phyloP scores from a whole-genome alignment of 2,329 filamentous ascomycete genomes.

The Cordyceps fumosorosea region DNA sequence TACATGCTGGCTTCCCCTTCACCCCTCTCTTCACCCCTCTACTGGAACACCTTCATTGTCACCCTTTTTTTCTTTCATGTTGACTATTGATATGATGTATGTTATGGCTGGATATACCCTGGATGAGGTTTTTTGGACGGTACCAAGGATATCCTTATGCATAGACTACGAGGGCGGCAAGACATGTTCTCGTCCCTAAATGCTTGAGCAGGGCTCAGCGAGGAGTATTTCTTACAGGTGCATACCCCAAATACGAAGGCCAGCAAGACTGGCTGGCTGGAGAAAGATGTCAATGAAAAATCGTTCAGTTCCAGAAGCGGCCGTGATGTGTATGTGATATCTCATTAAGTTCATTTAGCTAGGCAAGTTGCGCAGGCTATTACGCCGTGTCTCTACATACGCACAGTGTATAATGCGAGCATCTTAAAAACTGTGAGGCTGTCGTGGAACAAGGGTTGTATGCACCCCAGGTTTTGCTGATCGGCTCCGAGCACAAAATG shows the following conservation, averaged over 20 bases:
- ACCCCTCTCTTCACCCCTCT: not conserved
- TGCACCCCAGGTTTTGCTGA: not conserved
- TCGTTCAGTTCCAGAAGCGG: not conserved
- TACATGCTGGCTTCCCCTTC: not conserved
- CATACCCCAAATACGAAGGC: not conserved
- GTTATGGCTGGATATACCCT: constrained; percentile 13
- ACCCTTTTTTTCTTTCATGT: constrained; percentile 3
- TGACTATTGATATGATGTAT: constrained; percentile 5
- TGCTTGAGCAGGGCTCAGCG: constrained; percentile 10
- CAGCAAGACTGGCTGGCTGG: not conserved
- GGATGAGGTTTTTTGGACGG: constrained; percentile 2
- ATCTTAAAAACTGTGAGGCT: not conserved
- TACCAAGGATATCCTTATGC: not conserved
- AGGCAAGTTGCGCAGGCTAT: not conserved
- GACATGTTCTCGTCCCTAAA: not conserved
- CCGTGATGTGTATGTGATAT: not conserved
- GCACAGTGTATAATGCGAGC: too few species aligned
- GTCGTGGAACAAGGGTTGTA: not conserved
- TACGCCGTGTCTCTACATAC: not conserved
- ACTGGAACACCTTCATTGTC: not conserved
- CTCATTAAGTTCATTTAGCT: not conserved
- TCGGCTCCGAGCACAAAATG: not conserved
- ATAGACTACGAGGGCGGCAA: not conserved
- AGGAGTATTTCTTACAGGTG: not conserved
- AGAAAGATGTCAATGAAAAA: not conserved